These are phyloP conservation scores for Nadsonia starkeyi-henricii DNA, from an alignment of 1,139 yeast genomes.

Conservation along the genomic window DNA sequence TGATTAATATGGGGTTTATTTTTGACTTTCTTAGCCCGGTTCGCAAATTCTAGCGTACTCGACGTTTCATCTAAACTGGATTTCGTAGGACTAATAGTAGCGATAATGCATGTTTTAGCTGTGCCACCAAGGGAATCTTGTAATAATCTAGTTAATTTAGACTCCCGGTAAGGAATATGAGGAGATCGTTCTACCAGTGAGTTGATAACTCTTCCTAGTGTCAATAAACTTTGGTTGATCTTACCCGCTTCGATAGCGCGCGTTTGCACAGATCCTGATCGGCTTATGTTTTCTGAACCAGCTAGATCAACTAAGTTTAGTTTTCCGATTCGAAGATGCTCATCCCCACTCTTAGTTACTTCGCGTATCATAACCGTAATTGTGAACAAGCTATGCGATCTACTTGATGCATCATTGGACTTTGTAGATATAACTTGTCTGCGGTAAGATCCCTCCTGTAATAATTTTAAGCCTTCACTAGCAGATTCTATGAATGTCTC, in stretches of 20 bases:
- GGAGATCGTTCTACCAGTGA: slow-evolving; percentile 38
- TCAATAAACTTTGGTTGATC: slow-evolving; percentile 63
- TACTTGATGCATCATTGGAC: slow-evolving; percentile 44
- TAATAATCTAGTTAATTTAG: slow-evolving; percentile 56
- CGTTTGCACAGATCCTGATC: slow-evolving; percentile 61
- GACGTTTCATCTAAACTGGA: slow-evolving; percentile 58
- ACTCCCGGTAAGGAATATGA: slow-evolving; percentile 71
- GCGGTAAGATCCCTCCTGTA: slow-evolving; percentile 34
- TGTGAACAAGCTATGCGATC: slow-evolving; percentile 61
- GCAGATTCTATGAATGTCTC: slow-evolving; percentile 27
- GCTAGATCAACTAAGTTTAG: slow-evolving; percentile 73
- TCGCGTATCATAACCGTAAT: slow-evolving; percentile 34
- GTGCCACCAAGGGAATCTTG: slow-evolving; percentile 72
- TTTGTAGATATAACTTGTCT: slow-evolving; percentile 51
- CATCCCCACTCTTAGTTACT: slow-evolving; percentile 31
- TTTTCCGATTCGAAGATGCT: slow-evolving; percentile 28
- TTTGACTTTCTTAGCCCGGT: slow-evolving; percentile 54
- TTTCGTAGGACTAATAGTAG: slow-evolving; percentile 65
- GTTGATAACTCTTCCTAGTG: slow-evolving; percentile 70
- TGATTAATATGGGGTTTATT: slow-evolving; percentile 53
- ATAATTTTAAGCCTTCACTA: slow-evolving; percentile 25
- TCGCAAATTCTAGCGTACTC: slow-evolving; percentile 70
- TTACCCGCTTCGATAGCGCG: slow-evolving; percentile 76
- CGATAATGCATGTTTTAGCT: slow-evolving; percentile 60
- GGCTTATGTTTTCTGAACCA: slow-evolving; percentile 62